Conservation (phyloP, 129 eudicot genomes). For the Ambrosia artemisiifolia region DNA sequence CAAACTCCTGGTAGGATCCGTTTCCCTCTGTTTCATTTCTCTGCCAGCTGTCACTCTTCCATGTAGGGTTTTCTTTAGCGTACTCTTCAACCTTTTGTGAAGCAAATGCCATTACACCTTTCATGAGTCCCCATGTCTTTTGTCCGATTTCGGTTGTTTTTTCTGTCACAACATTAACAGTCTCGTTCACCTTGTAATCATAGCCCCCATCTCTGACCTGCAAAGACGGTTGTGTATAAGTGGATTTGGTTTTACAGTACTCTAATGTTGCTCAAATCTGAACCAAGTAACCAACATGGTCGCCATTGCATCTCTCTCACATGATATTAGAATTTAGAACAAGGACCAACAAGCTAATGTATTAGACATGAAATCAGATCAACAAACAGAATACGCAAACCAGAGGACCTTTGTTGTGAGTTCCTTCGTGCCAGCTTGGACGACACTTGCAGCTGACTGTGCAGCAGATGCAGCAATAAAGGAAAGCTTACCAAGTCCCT, state of each 20-base stretch:
- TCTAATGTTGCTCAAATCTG: not conserved
- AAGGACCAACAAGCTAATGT: not conserved
- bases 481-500: slow-evolving; percentile 90
- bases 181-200: slow-evolving; percentile 89
- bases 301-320: not conserved
- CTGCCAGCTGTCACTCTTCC: slow-evolving; percentile 54
- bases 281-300: not conserved
- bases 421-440: slow-evolving; percentile 94
- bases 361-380: not conserved
- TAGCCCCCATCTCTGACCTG: slow-evolving; percentile 96
- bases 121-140: slow-evolving; percentile 94
- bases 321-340: not conserved
- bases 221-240: slow-evolving; percentile 8
- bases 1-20: slow-evolving; percentile 61
- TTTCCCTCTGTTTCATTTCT: slow-evolving; percentile 52
- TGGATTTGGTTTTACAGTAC: not conserved
- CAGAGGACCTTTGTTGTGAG: slow-evolving; percentile 64
- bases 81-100: slow-evolving; percentile 90
- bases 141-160: slow-evolving; percentile 94
- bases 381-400: not conserved
- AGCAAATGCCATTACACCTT: slow-evolving; percentile 95
- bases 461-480: slow-evolving; percentile 85
- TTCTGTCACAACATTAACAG: slow-evolving; percentile 85
- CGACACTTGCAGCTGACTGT: slow-evolving; percentile 90
- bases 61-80: slow-evolving; percentile 54